A percentile compares a stretch with the other conserved stretches of the same genome.
phyloP scores from a whole-genome alignment of 345 rosid genomes.

The Fremontodendron californicum region DNA sequence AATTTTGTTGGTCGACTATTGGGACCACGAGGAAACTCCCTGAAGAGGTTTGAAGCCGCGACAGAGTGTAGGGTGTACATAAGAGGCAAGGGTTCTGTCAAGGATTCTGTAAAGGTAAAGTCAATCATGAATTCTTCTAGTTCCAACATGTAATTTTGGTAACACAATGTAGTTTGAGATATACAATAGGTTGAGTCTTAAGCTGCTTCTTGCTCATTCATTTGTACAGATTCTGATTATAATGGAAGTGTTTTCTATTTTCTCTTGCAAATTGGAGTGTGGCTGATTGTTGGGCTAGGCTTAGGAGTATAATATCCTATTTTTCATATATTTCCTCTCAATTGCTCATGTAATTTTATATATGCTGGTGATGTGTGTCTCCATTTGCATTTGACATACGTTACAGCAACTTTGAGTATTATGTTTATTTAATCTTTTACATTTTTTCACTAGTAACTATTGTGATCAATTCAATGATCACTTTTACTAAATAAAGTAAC shows the following conservation, averaged over 20 bases:
- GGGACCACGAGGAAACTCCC: constrained; percentile 1
- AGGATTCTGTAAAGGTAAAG: constrained; percentile 81
- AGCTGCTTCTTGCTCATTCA: neutral
- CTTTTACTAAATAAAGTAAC: neutral
- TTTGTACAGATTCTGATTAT: neutral
- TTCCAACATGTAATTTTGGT: neutral
- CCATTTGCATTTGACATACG: neutral
- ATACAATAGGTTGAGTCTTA: neutral
- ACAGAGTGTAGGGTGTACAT: neutral
- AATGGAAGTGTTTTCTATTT: neutral
- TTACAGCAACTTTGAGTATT: neutral
- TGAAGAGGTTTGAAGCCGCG: neutral
- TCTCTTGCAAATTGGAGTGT: neutral
- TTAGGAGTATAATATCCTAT: neutral
- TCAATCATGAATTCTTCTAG: neutral
- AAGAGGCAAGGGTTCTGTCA: constrained; percentile 73
- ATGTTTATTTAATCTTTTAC: neutral
- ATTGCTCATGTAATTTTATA: neutral
- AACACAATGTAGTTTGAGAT: neutral
- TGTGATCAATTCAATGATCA: neutral
- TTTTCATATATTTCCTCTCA: neutral
- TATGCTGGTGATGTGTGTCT: neutral
- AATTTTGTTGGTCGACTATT: constrained; percentile 92
- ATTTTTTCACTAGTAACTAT: neutral
- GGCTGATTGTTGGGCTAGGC: neutral